These are phyloP conservation scores for Forsythia suspensa DNA, from an alignment of 257 asterid genomes.

Conservation along the genomic window DNA sequence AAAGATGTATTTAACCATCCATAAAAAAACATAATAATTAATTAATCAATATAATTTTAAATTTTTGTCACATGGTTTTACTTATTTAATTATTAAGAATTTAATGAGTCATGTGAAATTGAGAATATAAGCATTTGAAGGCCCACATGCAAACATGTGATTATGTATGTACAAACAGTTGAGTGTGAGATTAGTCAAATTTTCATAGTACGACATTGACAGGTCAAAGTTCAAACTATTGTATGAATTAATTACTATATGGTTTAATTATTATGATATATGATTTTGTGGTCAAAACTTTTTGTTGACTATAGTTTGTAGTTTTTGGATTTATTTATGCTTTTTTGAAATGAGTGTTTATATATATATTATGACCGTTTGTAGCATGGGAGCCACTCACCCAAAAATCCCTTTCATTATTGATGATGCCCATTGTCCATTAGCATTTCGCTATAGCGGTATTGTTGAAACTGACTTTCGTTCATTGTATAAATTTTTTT, in stretches of 20 bases:
- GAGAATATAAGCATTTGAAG: slow-evolving; percentile 30
- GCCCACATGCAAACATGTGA: slow-evolving; percentile 35
- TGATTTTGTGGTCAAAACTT: background rate
- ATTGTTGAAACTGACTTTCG: too few relatives aligned
- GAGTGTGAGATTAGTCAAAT: background rate
- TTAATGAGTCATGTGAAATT: slow-evolving; percentile 27
- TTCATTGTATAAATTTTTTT: too few relatives aligned
- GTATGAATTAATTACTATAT: background rate
- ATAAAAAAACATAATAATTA: background rate
- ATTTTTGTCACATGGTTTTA: background rate
- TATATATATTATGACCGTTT: background rate
- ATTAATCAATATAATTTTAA: background rate
- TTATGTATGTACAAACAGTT: background rate
- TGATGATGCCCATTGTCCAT: too few relatives aligned
- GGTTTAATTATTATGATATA: background rate
- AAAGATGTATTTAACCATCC: too few relatives aligned
- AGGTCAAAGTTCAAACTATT: background rate
- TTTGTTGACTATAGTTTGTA: background rate
- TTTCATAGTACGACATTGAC: background rate
- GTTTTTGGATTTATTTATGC: background rate
- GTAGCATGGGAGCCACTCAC: too few relatives aligned
- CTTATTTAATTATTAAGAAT: slow-evolving; percentile 1
- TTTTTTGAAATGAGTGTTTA: background rate
- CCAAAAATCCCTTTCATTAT: too few relatives aligned
- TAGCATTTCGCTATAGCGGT: too few relatives aligned